phyloP scores from a whole-genome alignment of 345 rosid species.

The Eucalyptus pauciflora region DNA sequence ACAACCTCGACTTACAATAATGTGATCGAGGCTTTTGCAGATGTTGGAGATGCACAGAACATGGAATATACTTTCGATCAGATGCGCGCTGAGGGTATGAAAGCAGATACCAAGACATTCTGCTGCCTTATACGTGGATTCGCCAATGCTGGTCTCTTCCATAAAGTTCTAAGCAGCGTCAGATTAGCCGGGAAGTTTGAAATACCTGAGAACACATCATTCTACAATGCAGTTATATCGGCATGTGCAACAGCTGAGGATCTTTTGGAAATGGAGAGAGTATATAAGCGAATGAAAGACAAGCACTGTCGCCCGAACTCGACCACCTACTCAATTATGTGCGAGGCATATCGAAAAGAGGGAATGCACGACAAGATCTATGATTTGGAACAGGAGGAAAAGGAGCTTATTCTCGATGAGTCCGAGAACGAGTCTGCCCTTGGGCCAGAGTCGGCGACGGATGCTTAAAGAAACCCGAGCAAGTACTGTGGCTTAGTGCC shows the following conservation, averaged over 20 bases:
- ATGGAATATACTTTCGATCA: constrained; percentile 82
- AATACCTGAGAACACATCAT: constrained; percentile 59
- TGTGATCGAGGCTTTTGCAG: constrained; percentile 86
- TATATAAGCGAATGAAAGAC: constrained; percentile 66
- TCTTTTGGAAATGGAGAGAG: constrained; percentile 92
- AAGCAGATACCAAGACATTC: constrained; percentile 80
- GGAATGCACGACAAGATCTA: constrained; percentile 81
- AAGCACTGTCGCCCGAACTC: constrained; percentile 44
- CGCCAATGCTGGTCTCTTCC: constrained; percentile 73
- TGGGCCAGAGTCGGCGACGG: background rate
- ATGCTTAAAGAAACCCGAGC: background rate
- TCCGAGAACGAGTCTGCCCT: background rate
- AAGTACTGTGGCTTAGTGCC: background rate
- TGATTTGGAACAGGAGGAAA: constrained; percentile 61
- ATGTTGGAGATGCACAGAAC: constrained; percentile 76
- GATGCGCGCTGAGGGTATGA: constrained; percentile 79
- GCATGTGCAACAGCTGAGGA: constrained; percentile 78
- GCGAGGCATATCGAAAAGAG: constrained; percentile 58
- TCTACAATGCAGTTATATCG: constrained; percentile 58
- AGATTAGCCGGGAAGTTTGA: constrained; percentile 66
- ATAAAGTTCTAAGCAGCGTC: constrained; percentile 64
- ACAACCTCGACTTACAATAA: constrained; percentile 84
- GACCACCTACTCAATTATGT: constrained; percentile 55
- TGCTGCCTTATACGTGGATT: constrained; percentile 77
- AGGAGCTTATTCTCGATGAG: background rate